Base-by-base conservation (phyloP, 768 basidiomycete species). In the Kwoniella europaea region DNA sequence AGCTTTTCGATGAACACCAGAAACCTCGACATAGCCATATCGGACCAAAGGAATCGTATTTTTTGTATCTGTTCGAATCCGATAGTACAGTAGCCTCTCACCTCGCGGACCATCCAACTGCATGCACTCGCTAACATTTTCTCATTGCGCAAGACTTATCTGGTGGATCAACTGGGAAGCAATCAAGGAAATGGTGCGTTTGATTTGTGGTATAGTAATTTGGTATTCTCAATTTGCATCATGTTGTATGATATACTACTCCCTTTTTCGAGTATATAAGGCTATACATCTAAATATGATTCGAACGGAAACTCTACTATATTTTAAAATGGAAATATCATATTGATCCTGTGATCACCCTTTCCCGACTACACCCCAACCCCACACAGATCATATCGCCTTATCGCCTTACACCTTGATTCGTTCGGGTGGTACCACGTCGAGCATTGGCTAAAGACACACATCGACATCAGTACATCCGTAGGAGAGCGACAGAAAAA, bases 341-440 rank as follows among this genome's bases (percentile, higher is more conserved):
- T 35, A 35, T 35, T 35, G 35, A 35, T 35, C 35, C 35, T 35
- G 35, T 35, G 35, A 50, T 50, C 46, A 13, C 6, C 18, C 46
- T 50, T 50, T 18, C 46, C 18, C 46, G 12, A 18, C 20, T 50
- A 64, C 53, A 61, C 50, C 35, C n/a, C 56, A n/a, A 72, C 35
- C 44, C 56, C 57, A 50, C 57, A 50, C 22, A 3, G 65, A 29
- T 12, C 27, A 41, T 41, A 2, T 43, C 59, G 15, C 12, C 69
- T 61, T 73, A 81, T 62, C 80, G 80, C 53, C 80, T 74, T 41
- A 81, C 80, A 78, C 80, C 80, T 61, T 81, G 78, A 74, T 77
- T 77, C 44, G 80, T 78, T 72, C 80, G 63, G 42, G 80, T 81
- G 35, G 80, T 81, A 46, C 80, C 80, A 70, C 80, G 73, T 63